A percentile compares a stretch with the other conserved stretches of the same genome.
These are phyloP conservation scores for Podospora australis DNA, from an alignment of 495 filamentous ascomycete species.

Conservation along the genomic window DNA sequence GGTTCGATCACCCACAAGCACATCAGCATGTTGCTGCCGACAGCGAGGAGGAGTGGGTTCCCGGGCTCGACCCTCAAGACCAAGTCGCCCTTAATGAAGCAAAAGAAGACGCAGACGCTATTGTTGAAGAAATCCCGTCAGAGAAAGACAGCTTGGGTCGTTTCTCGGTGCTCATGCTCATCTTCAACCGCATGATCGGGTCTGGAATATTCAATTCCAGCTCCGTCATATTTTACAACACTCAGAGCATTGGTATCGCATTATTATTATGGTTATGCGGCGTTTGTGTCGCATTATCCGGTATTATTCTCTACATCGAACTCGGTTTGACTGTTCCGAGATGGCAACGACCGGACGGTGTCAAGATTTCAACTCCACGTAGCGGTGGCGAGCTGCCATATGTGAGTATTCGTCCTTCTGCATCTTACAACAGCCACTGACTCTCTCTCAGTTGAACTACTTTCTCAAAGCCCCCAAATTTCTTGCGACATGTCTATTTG, in stretches of 20 bases:
- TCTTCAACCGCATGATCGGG: constrained; percentile 17
- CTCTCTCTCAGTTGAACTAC: constrained; percentile 14
- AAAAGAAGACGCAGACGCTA: constrained; percentile 2
- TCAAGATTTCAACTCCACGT: constrained; percentile 12
- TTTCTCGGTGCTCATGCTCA: constrained; percentile 13
- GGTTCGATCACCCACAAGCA: not conserved
- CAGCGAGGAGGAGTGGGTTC: constrained; percentile 6
- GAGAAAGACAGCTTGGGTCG: constrained; percentile 11
- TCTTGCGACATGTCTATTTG: constrained; percentile 16
- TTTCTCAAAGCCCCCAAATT: constrained; percentile 14
- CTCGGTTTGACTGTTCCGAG: constrained; percentile 15
- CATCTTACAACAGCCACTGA: not conserved
- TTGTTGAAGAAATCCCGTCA: constrained; percentile 17
- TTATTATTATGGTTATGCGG: constrained; percentile 15
- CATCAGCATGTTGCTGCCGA: not conserved
- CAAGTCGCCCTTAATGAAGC: constrained; percentile 12
- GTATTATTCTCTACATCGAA: constrained; percentile 15
- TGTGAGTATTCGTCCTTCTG: not conserved
- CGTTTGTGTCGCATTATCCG: constrained; percentile 8
- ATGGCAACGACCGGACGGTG: constrained; percentile 8
- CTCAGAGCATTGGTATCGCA: constrained; percentile 15
- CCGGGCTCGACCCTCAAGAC: constrained; percentile 10
- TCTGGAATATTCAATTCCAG: constrained; percentile 19
- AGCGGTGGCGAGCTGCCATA: constrained; percentile 20
- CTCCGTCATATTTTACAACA: constrained; percentile 16